Conservation (phyloP, 73 alveolate genomes). For the Paramecium primaurelia region DNA sequence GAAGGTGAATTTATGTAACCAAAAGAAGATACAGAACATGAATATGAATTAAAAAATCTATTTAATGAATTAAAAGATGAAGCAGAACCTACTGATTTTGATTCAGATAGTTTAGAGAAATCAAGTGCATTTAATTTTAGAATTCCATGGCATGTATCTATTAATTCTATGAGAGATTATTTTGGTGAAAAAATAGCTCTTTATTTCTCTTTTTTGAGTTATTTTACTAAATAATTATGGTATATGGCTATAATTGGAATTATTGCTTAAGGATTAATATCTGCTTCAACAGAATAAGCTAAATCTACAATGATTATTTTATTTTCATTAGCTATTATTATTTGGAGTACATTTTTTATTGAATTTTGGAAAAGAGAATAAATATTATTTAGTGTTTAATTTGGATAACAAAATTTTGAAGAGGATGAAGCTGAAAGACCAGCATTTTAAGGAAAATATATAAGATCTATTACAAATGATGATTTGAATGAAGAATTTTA, state of each 20-base stretch:
- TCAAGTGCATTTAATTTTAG: slow-evolving; percentile 13
- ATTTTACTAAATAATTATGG: slow-evolving; percentile 5
- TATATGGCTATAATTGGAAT: slow-evolving; percentile 42
- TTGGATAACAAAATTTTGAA: slow-evolving; percentile 48
- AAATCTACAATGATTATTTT: neutral
- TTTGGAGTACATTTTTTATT: slow-evolving; percentile 51
- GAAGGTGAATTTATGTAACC: neutral
- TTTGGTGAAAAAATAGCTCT: slow-evolving; percentile 61
- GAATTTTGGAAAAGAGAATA: slow-evolving; percentile 59
- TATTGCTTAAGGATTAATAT: neutral
- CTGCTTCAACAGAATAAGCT: neutral
- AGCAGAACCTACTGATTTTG: slow-evolving; percentile 47
- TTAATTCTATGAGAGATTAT: slow-evolving; percentile 51
- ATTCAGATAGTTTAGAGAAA: slow-evolving; percentile 29
- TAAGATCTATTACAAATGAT: slow-evolving; percentile 50
- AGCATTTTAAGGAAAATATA: slow-evolving; percentile 43
- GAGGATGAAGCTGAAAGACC: slow-evolving; percentile 66
- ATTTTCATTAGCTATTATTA: slow-evolving; percentile 9
- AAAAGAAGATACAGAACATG: slow-evolving; percentile 29
- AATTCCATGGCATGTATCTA: slow-evolving; percentile 40
- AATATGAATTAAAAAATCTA: slow-evolving; percentile 23
- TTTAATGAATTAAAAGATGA: slow-evolving; percentile 26
- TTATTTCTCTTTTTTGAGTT: slow-evolving; percentile 42
- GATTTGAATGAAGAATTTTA: slow-evolving; percentile 46
- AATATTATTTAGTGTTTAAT: slow-evolving; percentile 46